Conservation (phyloP, 2,329 filamentous ascomycete genomes). For the Hypoxylon sp. region DNA sequence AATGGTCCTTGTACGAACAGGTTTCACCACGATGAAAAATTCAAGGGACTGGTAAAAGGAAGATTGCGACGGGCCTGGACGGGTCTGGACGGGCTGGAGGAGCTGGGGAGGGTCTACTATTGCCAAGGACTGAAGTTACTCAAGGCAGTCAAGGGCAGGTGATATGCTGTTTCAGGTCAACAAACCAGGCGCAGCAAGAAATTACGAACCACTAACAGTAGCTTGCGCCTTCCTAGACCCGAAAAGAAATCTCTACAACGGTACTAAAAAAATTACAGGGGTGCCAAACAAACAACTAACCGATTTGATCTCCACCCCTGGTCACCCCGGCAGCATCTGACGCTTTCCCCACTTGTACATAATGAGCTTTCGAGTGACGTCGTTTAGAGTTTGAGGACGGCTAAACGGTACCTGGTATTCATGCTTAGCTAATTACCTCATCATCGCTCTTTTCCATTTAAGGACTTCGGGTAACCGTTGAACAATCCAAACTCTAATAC, state of each 20-base stretch:
- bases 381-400: constrained; percentile 16
- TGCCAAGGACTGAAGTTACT: constrained; percentile 22
- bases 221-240: constrained; percentile 21
- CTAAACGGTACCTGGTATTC: not conserved
- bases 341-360: constrained; percentile 16
- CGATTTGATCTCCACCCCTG: constrained; percentile 29
- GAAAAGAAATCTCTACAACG: constrained; percentile 10
- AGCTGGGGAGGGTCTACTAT: constrained; percentile 22
- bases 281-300: constrained; percentile 39
- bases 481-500: constrained; percentile 3
- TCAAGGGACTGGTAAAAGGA: constrained; percentile 30
- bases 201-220: constrained; percentile 23
- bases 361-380: constrained; percentile 38
- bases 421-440: constrained; percentile 10
- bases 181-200: constrained; percentile 43
- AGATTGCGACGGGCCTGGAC: constrained; percentile 38
- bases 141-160: constrained; percentile 32
- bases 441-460: constrained; percentile 12
- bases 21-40: constrained; percentile 39
- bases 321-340: constrained; percentile 37
- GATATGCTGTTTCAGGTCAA: constrained; percentile 47
- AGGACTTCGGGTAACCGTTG: constrained; percentile 1
- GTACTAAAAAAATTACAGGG: constrained; percentile 28
- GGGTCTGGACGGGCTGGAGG: too few relatives aligned
- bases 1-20: constrained; percentile 25